Evolutionary conservation across 2,329 filamentous ascomycete genomes (phyloP).

Genomic region (Apiospora koreana): DNA sequence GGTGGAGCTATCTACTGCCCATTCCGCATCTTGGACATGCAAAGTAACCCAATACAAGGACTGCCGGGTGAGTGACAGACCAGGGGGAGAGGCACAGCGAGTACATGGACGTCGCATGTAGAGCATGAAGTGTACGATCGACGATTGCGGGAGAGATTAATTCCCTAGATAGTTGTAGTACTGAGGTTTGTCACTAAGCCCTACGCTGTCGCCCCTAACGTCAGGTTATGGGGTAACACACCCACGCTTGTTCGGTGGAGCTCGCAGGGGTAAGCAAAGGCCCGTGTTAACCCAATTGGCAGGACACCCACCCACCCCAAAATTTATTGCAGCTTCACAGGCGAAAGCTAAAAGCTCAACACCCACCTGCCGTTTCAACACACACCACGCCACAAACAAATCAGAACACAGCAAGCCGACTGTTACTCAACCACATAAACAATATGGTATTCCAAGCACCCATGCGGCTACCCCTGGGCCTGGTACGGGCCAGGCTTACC

Average conservation of each 20-base stretch:
- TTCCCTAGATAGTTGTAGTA: neutral
- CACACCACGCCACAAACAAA: neutral
- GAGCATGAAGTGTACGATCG: neutral
- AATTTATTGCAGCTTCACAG: neutral
- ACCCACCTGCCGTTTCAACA: neutral
- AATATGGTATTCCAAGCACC: slow-evolving; percentile 27
- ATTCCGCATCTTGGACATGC: neutral
- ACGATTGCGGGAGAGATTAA: neutral
- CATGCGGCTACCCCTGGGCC: slow-evolving; percentile 23
- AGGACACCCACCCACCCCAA: neutral
- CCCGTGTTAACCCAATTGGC: neutral
- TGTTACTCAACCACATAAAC: neutral
- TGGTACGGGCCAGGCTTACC: slow-evolving; percentile 24
- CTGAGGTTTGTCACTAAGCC: neutral
- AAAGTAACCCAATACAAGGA: neutral
- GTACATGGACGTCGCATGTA: neutral
- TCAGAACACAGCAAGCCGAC: neutral
- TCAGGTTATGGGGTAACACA: neutral
- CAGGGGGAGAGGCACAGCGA: neutral
- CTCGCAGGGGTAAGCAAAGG: neutral
- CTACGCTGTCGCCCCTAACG: neutral
- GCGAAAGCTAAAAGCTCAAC: neutral
- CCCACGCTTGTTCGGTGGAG: neutral
- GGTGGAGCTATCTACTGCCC: neutral
- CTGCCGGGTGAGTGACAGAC: neutral